phyloP scores from a whole-genome alignment of 768 basidiomycete genomes.

The Pleurotus tuber-regium region DNA sequence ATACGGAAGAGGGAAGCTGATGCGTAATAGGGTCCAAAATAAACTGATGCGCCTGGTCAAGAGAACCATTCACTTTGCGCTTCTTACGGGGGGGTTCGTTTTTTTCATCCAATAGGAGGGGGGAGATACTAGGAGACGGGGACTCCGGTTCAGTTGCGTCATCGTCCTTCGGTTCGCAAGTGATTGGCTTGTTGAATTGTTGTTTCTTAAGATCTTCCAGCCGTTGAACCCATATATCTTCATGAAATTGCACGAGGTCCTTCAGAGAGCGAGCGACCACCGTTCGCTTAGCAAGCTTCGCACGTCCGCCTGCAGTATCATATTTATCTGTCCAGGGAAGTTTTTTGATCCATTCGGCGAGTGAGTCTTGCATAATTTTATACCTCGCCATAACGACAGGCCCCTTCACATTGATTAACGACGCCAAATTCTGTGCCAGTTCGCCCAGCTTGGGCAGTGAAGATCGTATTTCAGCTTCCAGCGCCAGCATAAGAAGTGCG shows the following conservation, averaged over 20 bases:
- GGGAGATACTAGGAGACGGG: background rate
- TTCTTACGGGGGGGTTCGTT: constrained; percentile 24
- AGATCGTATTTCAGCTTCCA: constrained; percentile 63
- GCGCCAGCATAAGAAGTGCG: constrained; percentile 64
- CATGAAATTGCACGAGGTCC: constrained; percentile 67
- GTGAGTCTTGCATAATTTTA: constrained; percentile 57
- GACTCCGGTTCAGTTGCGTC: constrained; percentile 9
- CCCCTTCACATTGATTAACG: constrained; percentile 47
- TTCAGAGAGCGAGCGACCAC: constrained; percentile 66
- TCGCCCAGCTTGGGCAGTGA: constrained; percentile 51
- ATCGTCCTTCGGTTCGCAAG: constrained; percentile 13
- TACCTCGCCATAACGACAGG: constrained; percentile 67
- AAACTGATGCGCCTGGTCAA: constrained; percentile 50
- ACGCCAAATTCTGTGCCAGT: constrained; percentile 57
- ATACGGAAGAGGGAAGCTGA: constrained; percentile 17
- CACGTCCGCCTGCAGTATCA: constrained; percentile 45
- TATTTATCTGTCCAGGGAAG: constrained; percentile 75
- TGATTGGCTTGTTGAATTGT: constrained; percentile 34
- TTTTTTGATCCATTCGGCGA: constrained; percentile 57
- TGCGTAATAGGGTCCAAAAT: constrained; percentile 56
- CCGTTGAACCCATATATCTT: constrained; percentile 53
- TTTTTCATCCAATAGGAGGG: constrained; percentile 8
- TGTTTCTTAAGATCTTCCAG: constrained; percentile 32
- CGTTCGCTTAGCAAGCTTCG: constrained; percentile 60
- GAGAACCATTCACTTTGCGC: constrained; percentile 27